Base-by-base conservation (phyloP, 768 basidiomycete species). In the Asterophora parasitica region DNA sequence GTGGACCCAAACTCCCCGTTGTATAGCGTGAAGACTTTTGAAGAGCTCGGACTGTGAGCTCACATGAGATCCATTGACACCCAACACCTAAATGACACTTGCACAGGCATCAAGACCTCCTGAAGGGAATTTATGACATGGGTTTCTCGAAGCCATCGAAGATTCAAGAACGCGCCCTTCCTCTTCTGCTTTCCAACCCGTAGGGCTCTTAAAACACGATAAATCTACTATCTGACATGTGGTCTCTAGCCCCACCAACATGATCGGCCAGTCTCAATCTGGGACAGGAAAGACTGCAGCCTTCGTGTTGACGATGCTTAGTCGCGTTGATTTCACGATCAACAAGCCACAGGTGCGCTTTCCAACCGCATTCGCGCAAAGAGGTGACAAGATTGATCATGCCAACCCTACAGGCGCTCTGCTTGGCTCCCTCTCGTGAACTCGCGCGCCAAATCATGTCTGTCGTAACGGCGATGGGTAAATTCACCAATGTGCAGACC, bases 211-310 rank as follows among this genome's bases (percentile, higher is more conserved):
- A 31, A 42, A 17, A 19, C 37, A 11, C 9, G 15, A 17, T n/a
- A 5, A 1, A 26, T 12, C 33, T 6, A 6, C 23, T 6, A 6
- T 23, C 23, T 23, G 16, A 44, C 16, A 10, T 10, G 6, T 31
- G 13, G 19, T 19, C 16, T 53, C n/a, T 61, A 99, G 95, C n/a
- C 88, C 95, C 9, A 86, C 84, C 44, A 98, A 98, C 68, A 94
- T 98, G 87, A 98, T 98, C 62, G 96, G 93, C 13, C 96, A 99
- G 70, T 98, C 94, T 43, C 96, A 99, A 61, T 98, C 96, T 28
- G 96, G 96, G 32, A 99, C 96, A 7, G 96, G 96, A 41, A 99
- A 99, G 73, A 98, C 96, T 2, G 96, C 96, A 4, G 96, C 96
- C 8, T 99, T 99, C 64, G 91, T 93, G 10, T 75, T 99, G 41